Conservation (phyloP, 2,329 filamentous ascomycete genomes). For the Phialocephala sp. region DNA sequence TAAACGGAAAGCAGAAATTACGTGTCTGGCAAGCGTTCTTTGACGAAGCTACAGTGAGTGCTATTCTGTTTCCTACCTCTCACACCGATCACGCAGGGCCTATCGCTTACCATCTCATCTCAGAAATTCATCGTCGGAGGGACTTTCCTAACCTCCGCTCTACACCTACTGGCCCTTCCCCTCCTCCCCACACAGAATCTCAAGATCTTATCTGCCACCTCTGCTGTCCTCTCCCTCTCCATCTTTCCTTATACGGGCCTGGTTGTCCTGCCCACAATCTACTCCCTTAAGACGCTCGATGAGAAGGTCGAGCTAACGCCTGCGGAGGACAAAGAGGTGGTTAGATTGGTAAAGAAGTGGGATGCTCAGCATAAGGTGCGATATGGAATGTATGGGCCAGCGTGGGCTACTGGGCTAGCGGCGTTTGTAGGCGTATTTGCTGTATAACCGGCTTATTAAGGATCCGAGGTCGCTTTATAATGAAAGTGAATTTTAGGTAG, state of each 20-base stretch:
- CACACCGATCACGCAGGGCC: background rate
- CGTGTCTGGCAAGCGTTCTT: background rate
- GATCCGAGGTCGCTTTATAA: no score
- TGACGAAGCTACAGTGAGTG: background rate
- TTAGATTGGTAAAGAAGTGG: background rate
- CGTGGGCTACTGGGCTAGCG: background rate
- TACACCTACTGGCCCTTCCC: background rate
- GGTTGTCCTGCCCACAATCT: background rate
- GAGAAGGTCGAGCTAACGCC: background rate
- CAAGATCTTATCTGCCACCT: background rate
- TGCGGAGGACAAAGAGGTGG: background rate
- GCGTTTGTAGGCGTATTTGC: background rate
- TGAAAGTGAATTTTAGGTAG: no score
- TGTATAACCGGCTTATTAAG: no score
- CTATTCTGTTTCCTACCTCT: background rate
- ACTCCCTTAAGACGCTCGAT: background rate
- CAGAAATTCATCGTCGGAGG: background rate
- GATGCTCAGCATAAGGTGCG: background rate
- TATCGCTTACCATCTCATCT: background rate
- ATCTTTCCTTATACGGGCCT: background rate
- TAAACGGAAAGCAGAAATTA: background rate
- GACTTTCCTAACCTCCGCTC: background rate
- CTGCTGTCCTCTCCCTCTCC: background rate
- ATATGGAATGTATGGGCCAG: background rate
- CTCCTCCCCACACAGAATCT: background rate